Evolutionary conservation across 2,329 filamentous ascomycete species (phyloP).

Genomic region (Aspergillus quadrilineatus): DNA sequence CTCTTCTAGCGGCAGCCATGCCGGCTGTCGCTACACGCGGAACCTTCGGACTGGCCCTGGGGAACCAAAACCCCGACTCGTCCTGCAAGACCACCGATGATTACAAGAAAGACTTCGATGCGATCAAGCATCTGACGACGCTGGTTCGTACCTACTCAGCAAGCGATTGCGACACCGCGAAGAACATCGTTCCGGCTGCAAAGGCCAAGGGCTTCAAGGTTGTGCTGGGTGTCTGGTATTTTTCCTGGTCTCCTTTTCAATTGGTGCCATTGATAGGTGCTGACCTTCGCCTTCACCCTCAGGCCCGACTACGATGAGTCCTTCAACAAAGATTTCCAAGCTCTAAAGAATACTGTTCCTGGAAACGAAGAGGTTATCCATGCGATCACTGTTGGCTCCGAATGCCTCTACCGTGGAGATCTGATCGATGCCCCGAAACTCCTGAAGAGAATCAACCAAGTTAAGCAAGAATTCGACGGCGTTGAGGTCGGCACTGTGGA

Average conservation of each 20-base stretch:
- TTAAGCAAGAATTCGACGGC: slow-evolving; percentile 56
- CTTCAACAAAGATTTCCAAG: slow-evolving; percentile 60
- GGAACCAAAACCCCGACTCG: slow-evolving; percentile 61
- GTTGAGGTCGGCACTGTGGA: slow-evolving; percentile 67
- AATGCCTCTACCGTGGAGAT: slow-evolving; percentile 68
- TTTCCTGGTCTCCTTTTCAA: neutral
- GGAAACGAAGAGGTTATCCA: slow-evolving; percentile 60
- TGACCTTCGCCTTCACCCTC: slow-evolving; percentile 7
- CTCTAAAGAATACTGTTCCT: slow-evolving; percentile 49
- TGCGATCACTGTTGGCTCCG: slow-evolving; percentile 69
- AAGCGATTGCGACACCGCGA: slow-evolving; percentile 63
- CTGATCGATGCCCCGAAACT: slow-evolving; percentile 60
- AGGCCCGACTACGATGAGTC: slow-evolving; percentile 64
- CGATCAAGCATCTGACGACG: slow-evolving; percentile 54
- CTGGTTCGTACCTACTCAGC: slow-evolving; percentile 68
- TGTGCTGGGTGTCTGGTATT: slow-evolving; percentile 67
- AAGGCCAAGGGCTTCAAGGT: slow-evolving; percentile 65
- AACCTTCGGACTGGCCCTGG: slow-evolving; percentile 64
- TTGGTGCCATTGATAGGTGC: neutral
- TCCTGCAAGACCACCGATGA: slow-evolving; percentile 63
- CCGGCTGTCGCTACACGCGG: slow-evolving; percentile 54
- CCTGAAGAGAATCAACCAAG: slow-evolving; percentile 60
- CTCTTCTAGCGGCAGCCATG: slow-evolving; percentile 43
- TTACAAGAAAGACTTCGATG: slow-evolving; percentile 65
- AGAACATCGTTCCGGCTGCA: slow-evolving; percentile 64